phyloP scores from a whole-genome alignment of 106 monocot species.

The Dioscorea dumetorum region DNA sequence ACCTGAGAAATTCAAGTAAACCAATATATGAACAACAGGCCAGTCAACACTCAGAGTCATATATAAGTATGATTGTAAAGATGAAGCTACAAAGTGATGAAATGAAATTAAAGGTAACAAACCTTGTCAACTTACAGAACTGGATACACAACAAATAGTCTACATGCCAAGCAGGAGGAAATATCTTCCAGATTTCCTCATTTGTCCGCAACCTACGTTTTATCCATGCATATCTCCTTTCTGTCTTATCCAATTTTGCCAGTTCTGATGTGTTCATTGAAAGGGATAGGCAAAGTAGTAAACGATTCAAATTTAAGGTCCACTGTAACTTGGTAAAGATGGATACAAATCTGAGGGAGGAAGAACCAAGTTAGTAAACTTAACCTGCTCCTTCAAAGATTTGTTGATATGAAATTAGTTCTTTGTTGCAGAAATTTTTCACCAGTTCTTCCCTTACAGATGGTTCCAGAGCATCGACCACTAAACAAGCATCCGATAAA shows the following conservation, averaged over 20 bases:
- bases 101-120: slow-evolving; percentile 4
- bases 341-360: too few species aligned
- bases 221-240: slow-evolving; percentile 97
- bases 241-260: slow-evolving; percentile 95
- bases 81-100: neutral
- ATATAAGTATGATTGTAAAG: too few species aligned
- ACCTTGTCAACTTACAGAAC: slow-evolving; percentile 99
- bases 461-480: slow-evolving; percentile 95
- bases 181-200: slow-evolving; percentile 98
- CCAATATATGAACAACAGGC: too few species aligned
- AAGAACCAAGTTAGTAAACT: neutral
- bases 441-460: slow-evolving; percentile 97
- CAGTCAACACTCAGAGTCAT: too few species aligned
- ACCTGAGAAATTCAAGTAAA: slow-evolving; percentile 33
- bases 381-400: slow-evolving; percentile 99
- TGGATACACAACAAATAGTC: slow-evolving; percentile 95
- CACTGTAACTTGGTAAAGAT: too few species aligned
- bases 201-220: slow-evolving; percentile 85
- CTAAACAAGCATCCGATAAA: slow-evolving; percentile 93
- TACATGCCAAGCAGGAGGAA: slow-evolving; percentile 90
- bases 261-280: slow-evolving; percentile 35
- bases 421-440: slow-evolving; percentile 92
- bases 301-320: neutral
- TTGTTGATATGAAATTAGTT: slow-evolving; percentile 90
- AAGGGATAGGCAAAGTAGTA: slow-evolving; percentile 4